Conservation (phyloP, 2,329 filamentous ascomycete genomes). For the Endocalyx cinctus region DNA sequence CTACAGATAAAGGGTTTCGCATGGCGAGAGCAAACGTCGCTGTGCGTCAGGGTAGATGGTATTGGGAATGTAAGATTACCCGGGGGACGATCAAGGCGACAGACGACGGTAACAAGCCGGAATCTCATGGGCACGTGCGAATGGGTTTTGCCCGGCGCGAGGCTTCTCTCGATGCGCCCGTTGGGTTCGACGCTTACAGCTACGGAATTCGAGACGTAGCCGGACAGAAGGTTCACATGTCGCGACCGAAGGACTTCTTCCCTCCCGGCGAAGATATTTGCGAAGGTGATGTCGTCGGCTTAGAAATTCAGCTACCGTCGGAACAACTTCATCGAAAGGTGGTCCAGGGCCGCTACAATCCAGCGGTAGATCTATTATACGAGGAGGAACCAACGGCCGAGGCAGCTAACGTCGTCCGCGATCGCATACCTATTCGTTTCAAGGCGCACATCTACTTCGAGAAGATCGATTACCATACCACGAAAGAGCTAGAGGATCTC, state of each 20-base stretch:
- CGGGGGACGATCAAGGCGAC: conserved; percentile 59
- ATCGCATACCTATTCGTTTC: conserved; percentile 90
- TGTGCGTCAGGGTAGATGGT: conserved; percentile 83
- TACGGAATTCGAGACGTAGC: conserved; percentile 87
- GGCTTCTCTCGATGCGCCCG: conserved; percentile 75
- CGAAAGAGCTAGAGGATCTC: conserved; percentile 82
- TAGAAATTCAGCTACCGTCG: conserved; percentile 82
- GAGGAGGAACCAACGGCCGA: conserved; percentile 53
- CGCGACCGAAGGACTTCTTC: conserved; percentile 86
- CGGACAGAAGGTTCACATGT: conserved; percentile 91
- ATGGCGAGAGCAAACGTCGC: conserved; percentile 88
- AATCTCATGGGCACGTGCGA: conserved; percentile 63
- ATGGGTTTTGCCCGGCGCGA: conserved; percentile 83
- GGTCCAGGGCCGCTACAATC: conserved; percentile 82
- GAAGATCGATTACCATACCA: conserved; percentile 81
- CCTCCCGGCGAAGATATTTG: conserved; percentile 71
- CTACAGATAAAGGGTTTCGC: conserved; percentile 88
- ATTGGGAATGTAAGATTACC: conserved; percentile 89
- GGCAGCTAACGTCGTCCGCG: conserved; percentile 79
- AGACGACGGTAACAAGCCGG: conserved; percentile 35
- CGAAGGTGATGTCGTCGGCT: conserved; percentile 89
- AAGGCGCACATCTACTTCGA: conserved; percentile 94
- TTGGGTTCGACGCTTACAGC: conserved; percentile 87
- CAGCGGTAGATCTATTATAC: conserved; percentile 66
- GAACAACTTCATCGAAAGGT: conserved; percentile 83